phyloP scores from a whole-genome alignment of 345 rosid species.

The Salix dunnii region DNA sequence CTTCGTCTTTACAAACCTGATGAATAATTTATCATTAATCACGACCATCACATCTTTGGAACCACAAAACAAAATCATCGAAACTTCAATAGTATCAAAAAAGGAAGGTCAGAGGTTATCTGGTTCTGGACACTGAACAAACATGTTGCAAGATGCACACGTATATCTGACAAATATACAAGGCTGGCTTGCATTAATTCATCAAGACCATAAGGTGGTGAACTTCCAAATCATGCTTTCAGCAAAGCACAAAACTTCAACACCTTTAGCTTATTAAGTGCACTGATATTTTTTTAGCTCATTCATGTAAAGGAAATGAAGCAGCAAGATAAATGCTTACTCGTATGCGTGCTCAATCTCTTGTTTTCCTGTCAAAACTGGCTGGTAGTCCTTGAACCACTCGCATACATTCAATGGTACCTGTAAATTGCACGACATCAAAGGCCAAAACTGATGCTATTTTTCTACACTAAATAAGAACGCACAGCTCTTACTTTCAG shows the following conservation, averaged over 20 bases:
- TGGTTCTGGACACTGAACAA: not conserved
- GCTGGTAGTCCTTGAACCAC: constrained; percentile 96
- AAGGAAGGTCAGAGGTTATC: not conserved
- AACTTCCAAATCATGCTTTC: not conserved
- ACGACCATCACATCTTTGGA: not conserved
- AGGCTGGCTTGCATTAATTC: not conserved
- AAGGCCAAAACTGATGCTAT: not conserved
- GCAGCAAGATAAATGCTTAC: constrained; percentile 43
- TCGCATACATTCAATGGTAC: constrained; percentile 83
- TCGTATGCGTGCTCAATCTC: constrained; percentile 94
- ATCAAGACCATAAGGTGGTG: not conserved
- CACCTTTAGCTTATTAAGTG: not conserved
- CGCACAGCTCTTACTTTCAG: constrained; percentile 52
- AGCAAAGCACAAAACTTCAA: not conserved
- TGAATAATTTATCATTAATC: constrained; percentile 1
- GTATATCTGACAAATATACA: not conserved
- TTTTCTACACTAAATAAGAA: not conserved
- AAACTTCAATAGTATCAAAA: not conserved
- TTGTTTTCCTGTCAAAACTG: constrained; percentile 80
- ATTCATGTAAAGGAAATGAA: not conserved
- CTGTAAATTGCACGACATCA: constrained; percentile 34
- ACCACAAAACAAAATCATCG: not conserved
- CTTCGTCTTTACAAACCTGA: constrained; percentile 92
- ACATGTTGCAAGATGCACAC: not conserved
- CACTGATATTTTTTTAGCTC: not conserved